Conservation (phyloP, 805 yeast species). For the Ogataea methylovora region DNA sequence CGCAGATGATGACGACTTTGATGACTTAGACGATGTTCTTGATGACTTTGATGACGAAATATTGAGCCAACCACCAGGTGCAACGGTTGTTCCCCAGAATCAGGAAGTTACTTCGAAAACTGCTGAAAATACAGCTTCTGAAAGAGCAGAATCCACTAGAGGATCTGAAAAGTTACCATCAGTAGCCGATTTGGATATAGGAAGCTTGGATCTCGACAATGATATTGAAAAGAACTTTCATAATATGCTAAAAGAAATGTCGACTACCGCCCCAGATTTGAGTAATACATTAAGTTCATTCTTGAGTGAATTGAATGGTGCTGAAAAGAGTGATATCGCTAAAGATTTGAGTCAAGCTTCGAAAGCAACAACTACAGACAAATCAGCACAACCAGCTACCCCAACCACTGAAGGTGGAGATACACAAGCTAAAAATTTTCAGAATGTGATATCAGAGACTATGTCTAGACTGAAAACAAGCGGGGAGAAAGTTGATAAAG, state of each 20-base stretch:
- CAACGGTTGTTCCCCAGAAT: constrained; percentile 14
- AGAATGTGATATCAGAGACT: constrained; percentile 72
- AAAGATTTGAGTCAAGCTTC: constrained; percentile 28
- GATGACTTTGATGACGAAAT: constrained; percentile 79
- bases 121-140: not conserved
- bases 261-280: constrained; percentile 19
- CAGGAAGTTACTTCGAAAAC: not conserved
- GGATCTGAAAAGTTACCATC: not conserved
- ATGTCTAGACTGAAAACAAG: constrained; percentile 72
- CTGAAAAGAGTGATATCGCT: constrained; percentile 23
- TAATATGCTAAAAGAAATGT: constrained; percentile 16
- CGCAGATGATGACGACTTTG: constrained; percentile 56
- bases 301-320: constrained; percentile 16
- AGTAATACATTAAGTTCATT: constrained; percentile 17
- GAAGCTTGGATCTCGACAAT: constrained; percentile 4
- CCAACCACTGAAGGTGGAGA: constrained; percentile 5
- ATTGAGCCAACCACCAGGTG: constrained; percentile 54
- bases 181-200: not conserved
- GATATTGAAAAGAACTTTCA: constrained; percentile 15
- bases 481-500: constrained; percentile 62
- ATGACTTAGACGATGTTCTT: constrained; percentile 72
- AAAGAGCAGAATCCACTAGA: not conserved
- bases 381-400: constrained; percentile 5
- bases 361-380: constrained; percentile 4
- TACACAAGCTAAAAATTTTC: constrained; percentile 33